These are phyloP conservation scores for Blastosporella zonata DNA, from an alignment of 1,284 basidiomycete genomes.

Conservation along the genomic window DNA sequence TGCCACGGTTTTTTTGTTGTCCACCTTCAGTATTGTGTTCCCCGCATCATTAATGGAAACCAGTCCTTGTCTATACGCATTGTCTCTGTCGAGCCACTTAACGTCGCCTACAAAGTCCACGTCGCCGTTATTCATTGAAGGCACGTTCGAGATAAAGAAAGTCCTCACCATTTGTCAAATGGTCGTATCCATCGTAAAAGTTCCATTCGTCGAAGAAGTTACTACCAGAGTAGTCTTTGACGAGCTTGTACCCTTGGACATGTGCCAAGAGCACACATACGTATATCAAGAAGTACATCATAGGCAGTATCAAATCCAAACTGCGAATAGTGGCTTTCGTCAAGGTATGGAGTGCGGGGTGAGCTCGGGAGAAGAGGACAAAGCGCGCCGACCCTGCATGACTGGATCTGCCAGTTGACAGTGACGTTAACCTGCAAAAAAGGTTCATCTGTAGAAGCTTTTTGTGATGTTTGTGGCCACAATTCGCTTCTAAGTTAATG, in stretches of 20 bases:
- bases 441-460: too few species aligned
- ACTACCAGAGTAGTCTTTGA: constrained; percentile 16
- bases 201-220: constrained; percentile 52
- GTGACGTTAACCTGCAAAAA: too few species aligned
- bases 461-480: too few species aligned
- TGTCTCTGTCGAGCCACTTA: constrained; percentile 42
- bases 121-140: neutral
- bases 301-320: too few species aligned
- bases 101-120: constrained; percentile 49
- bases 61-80: constrained; percentile 46
- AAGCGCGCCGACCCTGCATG: too few species aligned
- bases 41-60: constrained; percentile 52
- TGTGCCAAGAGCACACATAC: neutral
- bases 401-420: too few species aligned
- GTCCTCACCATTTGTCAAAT: constrained; percentile 47
- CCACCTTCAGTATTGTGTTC: constrained; percentile 58
- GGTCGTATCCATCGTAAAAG: constrained; percentile 53
- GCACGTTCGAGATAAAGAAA: neutral
- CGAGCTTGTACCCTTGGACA: constrained; percentile 4
- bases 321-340: too few species aligned
- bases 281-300: too few species aligned
- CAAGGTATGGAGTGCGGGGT: too few species aligned
- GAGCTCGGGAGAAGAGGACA: too few species aligned
- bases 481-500: too few species aligned
- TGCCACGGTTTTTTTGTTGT: constrained; percentile 50